Base-by-base conservation (phyloP, 2,329 filamentous ascomycete species). In the Xylaria sp. region DNA sequence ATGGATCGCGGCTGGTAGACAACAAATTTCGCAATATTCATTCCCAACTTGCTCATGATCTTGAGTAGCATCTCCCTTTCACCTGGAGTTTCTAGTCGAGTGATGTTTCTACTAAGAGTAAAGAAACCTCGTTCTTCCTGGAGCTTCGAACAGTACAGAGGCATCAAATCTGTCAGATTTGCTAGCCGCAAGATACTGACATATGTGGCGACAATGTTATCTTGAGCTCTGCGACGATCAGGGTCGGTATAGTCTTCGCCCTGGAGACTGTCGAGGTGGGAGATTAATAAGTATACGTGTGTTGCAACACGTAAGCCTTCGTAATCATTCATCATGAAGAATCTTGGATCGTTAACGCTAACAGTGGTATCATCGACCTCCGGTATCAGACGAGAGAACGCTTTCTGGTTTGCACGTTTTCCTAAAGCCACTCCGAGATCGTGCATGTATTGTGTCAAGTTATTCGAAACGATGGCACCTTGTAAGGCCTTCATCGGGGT, bases 111-210 rank as follows among this genome's bases (percentile, higher is more conserved):
- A 66, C 91, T 93, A 58, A 99, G 85, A 18, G 91, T 90, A 64
- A 90, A 87, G 74, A 94, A 90, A 70, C 87, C 86, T 71, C 91
- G 87, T 13, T 88, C 83, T 7, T 85, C 82, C 10, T 88, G 85
- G 13, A 99, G 84, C 74, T 93, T 91, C 9, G 94, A 94, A 71
- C 93, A 94, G 79, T 99, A 99, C 0, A 97, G 84, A 0, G 96
- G 94, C 65, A 97, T 92, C 51, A 96, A 82, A 71, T 95, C 91
- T 68, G 92, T 89, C 64, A 96, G 88, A 41, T 90, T 89, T 18
- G 89, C 88, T 56, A 91, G 85, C 52, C 92, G 89, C 46, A 99
- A 82, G 70, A 92, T 90, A 74, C 92, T 92, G 65, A 97, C 91
- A 78, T 98, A 98, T 3, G 89, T 90, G 0, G 92, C 89, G 62